Evolutionary conservation across 2,329 filamentous ascomycete genomes (phyloP).

Genomic region (Stromatinia cepivora): DNA sequence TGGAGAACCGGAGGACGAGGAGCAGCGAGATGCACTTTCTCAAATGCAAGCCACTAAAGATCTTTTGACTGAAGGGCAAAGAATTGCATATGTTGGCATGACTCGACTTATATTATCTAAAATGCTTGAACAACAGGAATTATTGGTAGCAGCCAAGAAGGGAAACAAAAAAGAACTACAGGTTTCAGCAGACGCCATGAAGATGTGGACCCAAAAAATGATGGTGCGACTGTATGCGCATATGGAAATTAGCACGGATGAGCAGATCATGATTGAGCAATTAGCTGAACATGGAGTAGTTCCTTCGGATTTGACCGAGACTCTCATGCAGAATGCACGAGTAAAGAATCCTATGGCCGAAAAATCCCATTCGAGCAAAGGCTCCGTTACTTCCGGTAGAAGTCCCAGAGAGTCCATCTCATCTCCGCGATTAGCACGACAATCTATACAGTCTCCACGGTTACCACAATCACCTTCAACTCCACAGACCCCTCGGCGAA

Average conservation of each 20-base stretch:
- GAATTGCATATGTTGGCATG: conserved; percentile 92
- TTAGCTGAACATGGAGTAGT: conserved; percentile 88
- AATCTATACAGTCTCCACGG: conserved; percentile 29
- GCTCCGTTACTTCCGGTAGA: conserved; percentile 32
- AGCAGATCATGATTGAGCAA: conserved; percentile 99
- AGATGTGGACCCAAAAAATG: conserved; percentile 98
- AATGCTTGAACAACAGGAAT: conserved; percentile 70
- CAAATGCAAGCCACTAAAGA: conserved; percentile 97
- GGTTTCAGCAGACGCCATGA: conserved; percentile 72
- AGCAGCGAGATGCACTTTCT: conserved; percentile 78
- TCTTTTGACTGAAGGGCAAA: conserved; percentile 89
- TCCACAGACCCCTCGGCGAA: conserved; percentile 17
- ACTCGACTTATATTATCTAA: conserved; percentile 77
- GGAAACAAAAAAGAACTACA: conserved; percentile 71
- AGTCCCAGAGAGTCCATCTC: conserved; percentile 44
- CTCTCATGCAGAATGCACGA: conserved; percentile 86
- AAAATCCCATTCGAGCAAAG: conserved; percentile 38
- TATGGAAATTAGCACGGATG: conserved; percentile 90
- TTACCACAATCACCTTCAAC: conserved; percentile 23
- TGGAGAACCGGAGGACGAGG: conserved; percentile 67
- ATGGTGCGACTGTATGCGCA: conserved; percentile 93
- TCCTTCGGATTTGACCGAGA: conserved; percentile 77
- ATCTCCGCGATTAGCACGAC: conserved; percentile 32
- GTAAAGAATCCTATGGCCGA: conserved; percentile 89
- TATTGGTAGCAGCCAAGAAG: conserved; percentile 55